A percentile compares a stretch with the other conserved stretches of the same genome.
Conservation (phyloP, 225 moss, liverwort and hornwort species). For the Pseudoscleropodium purum region DNA sequence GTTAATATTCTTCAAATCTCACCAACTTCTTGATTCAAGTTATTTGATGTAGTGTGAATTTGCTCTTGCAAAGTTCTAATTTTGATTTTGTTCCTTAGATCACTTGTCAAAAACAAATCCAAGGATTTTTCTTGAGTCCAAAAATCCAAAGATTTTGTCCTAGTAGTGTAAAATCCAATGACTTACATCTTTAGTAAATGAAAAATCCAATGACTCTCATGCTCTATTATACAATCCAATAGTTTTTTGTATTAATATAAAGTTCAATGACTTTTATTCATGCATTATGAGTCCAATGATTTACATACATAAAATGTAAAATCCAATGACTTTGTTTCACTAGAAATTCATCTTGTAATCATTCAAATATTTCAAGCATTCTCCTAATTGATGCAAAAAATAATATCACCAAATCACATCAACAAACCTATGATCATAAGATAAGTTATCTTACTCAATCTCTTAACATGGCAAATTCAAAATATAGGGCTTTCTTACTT, state of each 20-base stretch:
- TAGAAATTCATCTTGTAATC: too few relatives aligned
- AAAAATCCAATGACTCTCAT: not conserved
- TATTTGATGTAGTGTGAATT: not conserved
- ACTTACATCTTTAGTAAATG: not conserved
- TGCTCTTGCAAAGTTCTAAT: not conserved
- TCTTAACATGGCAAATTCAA: too few relatives aligned
- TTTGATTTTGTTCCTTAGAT: not conserved
- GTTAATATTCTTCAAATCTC: not conserved
- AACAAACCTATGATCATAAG: too few relatives aligned
- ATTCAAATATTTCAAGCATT: too few relatives aligned
- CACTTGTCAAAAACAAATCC: not conserved
- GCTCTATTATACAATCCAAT: not conserved
- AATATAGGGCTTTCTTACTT: too few relatives aligned
- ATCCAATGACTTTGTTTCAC: too few relatives aligned
- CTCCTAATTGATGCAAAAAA: too few relatives aligned
- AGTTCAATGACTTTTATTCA: too few relatives aligned
- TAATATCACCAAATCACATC: too few relatives aligned
- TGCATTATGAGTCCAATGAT: not conserved
- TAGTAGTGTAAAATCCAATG: not conserved
- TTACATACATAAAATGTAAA: too few relatives aligned
- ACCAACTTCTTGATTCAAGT: not conserved
- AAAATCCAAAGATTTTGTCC: not conserved
- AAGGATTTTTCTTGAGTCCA: accelerated
- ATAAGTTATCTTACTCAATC: too few relatives aligned
- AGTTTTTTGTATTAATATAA: too few relatives aligned